These are phyloP conservation scores for Aspergillus steynii DNA, from an alignment of 495 filamentous ascomycete genomes.

Conservation along the genomic window DNA sequence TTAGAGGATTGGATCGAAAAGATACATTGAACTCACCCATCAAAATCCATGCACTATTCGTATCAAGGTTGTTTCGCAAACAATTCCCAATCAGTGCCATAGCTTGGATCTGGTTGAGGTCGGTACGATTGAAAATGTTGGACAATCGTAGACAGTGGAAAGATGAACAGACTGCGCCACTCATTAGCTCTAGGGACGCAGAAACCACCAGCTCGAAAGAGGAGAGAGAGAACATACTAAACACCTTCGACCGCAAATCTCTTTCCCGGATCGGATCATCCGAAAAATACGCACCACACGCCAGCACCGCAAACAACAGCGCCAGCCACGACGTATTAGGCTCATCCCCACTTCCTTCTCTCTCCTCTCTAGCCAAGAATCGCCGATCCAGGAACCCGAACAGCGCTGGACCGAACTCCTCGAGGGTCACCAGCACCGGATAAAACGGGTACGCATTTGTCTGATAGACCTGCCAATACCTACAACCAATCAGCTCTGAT, in stretches of 20 bases:
- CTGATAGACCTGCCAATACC: slow-evolving; percentile 30
- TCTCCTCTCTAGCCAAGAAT: background rate
- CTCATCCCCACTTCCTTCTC: background rate
- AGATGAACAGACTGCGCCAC: slow-evolving; percentile 46
- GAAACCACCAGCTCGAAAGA: background rate
- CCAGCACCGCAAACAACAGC: slow-evolving; percentile 68
- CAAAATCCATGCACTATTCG: slow-evolving; percentile 52
- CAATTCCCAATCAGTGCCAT: slow-evolving; percentile 51
- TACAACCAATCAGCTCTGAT: slow-evolving; percentile 5
- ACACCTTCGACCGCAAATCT: slow-evolving; percentile 52
- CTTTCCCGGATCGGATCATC: slow-evolving; percentile 57
- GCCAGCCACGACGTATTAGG: slow-evolving; percentile 22
- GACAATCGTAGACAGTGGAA: slow-evolving; percentile 54
- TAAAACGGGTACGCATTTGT: slow-evolving; percentile 25
- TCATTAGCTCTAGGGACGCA: background rate
- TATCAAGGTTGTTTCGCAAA: slow-evolving; percentile 53
- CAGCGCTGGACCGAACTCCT: slow-evolving; percentile 20
- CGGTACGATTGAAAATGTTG: slow-evolving; percentile 52
- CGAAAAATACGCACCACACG: slow-evolving; percentile 70
- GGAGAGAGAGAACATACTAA: slow-evolving; percentile 30
- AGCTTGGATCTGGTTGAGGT: slow-evolving; percentile 49
- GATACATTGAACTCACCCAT: slow-evolving; percentile 14
- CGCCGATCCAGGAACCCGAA: slow-evolving; percentile 25
- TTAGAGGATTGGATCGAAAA: no score
- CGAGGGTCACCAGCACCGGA: slow-evolving; percentile 20